Base-by-base conservation (phyloP, 495 filamentous ascomycete species). In the Emericellopsis terricola region DNA sequence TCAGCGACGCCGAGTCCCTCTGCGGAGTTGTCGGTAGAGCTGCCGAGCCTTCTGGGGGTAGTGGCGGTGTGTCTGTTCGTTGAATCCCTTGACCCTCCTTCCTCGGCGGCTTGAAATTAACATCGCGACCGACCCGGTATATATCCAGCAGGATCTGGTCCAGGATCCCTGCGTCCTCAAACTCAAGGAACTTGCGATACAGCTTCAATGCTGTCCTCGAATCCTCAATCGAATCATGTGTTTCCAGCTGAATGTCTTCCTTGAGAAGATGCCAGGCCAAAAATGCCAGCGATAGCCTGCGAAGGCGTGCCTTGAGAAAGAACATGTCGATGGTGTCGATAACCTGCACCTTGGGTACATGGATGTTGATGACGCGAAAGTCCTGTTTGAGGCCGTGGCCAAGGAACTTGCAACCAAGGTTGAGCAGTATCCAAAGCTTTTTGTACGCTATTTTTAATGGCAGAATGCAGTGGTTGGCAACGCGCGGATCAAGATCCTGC, bases 351-450 rank as follows among this genome's bases (percentile, higher is more conserved):
- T 82, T 83, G 2, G 91, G 89, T 4, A 97, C 78, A 49, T 93
- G 81, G 36, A 99, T 94, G 50, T 99, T 94, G 57, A 93, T 91
- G 33, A 84, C 89, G 24, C 89, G 81, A 59, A 96, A 99, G 48
- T 99, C 89, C 35, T 86, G 85, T 31, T 75, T 73, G 16, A 99
- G 58, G 7, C 85, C 83, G 51, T 99, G 89, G 6, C 89, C 89
- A 19, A 99, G 72, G 53, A 99, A 99, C 29, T 79, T 63, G 55
- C 82, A 92, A 19, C 91, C 89, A 1, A 94, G 65, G 49, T 99
- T 96, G 7, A 96, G 69, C 6, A 99, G 71, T 9, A 96, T 67
- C 89, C 89, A 99, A 19, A 99, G 73, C 47, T 93, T 93, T 50
- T 96, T 99, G 61, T 96, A 96, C 6, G 85, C 87, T 13, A 73